Percentiles rank a stretch among this genome's conserved stretches.
Evolutionary conservation across 352 stramenopile genomes (phyloP).

Genomic region (Phytopythium vexans): DNA sequence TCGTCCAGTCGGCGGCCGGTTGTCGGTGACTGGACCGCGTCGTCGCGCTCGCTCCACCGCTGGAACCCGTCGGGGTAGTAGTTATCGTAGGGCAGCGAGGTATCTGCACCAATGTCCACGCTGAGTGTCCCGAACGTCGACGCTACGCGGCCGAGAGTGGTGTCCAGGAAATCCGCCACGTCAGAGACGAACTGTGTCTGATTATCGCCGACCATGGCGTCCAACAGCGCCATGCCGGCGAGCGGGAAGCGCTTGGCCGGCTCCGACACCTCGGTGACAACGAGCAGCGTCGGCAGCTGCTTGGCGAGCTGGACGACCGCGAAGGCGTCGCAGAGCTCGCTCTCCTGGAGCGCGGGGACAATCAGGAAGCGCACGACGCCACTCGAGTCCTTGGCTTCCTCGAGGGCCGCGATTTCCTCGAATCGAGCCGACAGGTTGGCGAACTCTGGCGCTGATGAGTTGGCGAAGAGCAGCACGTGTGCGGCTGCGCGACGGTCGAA

Average conservation of each 20-base stretch:
- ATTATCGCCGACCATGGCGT: not conserved
- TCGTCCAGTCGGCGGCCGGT: too few species aligned
- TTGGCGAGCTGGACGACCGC: conserved; percentile 15
- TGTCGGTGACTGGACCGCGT: too few species aligned
- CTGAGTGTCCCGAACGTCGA: too few species aligned
- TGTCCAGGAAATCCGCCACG: conserved; percentile 3
- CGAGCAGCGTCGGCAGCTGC: conserved; percentile 21
- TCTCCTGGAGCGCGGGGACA: conserved; percentile 15
- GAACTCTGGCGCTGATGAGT: conserved; percentile 15
- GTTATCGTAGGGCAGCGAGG: too few species aligned
- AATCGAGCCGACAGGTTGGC: conserved; percentile 4
- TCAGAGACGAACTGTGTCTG: conserved; percentile 3
- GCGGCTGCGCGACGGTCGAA: conserved; percentile 20
- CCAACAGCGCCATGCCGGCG: conserved; percentile 1
- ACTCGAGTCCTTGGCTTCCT: conserved; percentile 3
- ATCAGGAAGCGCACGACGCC: conserved; percentile 27
- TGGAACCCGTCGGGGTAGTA: too few species aligned
- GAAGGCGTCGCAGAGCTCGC: conserved; percentile 18
- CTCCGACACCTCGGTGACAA: conserved; percentile 16
- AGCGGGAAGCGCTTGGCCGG: conserved; percentile 8
- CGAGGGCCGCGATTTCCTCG: conserved; percentile 11
- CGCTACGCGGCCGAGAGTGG: too few species aligned
- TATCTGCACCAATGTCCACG: too few species aligned
- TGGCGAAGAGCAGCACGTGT: conserved; percentile 39
- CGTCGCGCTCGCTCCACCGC: too few species aligned